Base-by-base conservation (phyloP, 139 green algal species). In the Coelastrella sp. region DNA sequence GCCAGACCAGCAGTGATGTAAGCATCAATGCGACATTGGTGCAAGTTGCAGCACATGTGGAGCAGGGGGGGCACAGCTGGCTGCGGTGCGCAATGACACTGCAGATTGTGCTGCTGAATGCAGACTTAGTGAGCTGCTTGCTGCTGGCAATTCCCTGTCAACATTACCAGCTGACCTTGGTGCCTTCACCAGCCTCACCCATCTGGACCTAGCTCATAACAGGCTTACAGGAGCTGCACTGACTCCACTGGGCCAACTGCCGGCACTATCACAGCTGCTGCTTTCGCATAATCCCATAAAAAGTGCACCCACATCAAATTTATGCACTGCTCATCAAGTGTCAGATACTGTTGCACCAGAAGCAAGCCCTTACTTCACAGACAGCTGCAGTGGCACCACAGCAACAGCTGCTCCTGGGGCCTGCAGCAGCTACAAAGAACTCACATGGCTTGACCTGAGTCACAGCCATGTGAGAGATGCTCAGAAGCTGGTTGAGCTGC, bases 371-470 rank as follows among this genome's bases (percentile, higher is more conserved):
- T 9, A 66, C 35, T 24, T 10, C 14, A 65, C 12, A 58, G 12
- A 83, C 7, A n/a, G n/a, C 15, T 4, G 35, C 49, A 61, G 78
- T 57, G 10, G 8, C 15, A 11, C n/a, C 35, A 35, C n/a, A 7
- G 20, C 58, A 76, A 49, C 56, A 87, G 82, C 22, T 75, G 24
- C 6, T 7, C 14, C 58, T 49, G 65, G 65, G 20, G 83, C 24
- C 8, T 65, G 63, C 8, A 87, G n/a, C 72, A 59, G 57, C 7
- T 87, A 57, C 24, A 19, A 20, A 59, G 56, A 15, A 17, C 17
- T 90, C 57, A 17, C 66, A 17, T 35, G 24, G 72, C 74, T 90
- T 12, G 73, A 90, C 25, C 85, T 90, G 15, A 84, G 85, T n/a
- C 59, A 75, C 17, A 90, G 10, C 15, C 12, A 14, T 27, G 58